These are phyloP conservation scores for Ulmus americana DNA, from an alignment of 331 rosid genomes.

Conservation along the genomic window DNA sequence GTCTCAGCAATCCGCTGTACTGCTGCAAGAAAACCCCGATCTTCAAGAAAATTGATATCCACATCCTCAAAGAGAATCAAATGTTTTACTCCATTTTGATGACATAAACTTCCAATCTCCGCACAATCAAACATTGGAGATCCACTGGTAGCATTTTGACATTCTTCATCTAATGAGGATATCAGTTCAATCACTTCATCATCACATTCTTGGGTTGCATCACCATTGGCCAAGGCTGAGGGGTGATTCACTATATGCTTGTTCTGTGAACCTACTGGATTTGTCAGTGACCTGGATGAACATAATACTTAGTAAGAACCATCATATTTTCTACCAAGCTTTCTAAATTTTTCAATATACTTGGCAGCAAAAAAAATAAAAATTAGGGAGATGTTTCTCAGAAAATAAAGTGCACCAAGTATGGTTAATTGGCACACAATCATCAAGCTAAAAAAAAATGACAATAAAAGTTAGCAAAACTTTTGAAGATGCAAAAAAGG, in stretches of 20 bases:
- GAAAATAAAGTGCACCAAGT: not conserved
- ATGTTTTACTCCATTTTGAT: constrained; percentile 36
- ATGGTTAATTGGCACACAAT: not conserved
- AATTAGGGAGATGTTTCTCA: not conserved
- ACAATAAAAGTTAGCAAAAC: constrained; percentile 16
- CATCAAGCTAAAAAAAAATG: not conserved
- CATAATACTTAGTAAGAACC: not conserved
- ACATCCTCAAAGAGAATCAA: constrained; percentile 81
- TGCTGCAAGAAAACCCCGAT: constrained; percentile 84
- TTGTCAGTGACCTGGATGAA: constrained; percentile 41
- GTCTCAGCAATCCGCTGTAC: constrained; percentile 74
- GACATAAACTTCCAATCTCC: constrained; percentile 26
- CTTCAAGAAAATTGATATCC: constrained; percentile 75
- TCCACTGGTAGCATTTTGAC: constrained; percentile 25
- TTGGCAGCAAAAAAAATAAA: not conserved
- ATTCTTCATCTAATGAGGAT: constrained; percentile 51
- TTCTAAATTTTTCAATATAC: not conserved
- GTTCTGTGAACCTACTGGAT: constrained; percentile 31
- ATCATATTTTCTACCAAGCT: not conserved
- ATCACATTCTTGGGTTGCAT: constrained; percentile 30
- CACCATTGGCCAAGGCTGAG: constrained; percentile 28
- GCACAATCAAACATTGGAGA: constrained; percentile 28
- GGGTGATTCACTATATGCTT: constrained; percentile 28
- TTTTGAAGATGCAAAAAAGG: not conserved
- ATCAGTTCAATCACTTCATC: constrained; percentile 43